Evolutionary conservation across 2,329 filamentous ascomycete genomes (phyloP), one percentile per base, ranked within the genome.

Genomic region (Peltaster fructicola): DNA sequence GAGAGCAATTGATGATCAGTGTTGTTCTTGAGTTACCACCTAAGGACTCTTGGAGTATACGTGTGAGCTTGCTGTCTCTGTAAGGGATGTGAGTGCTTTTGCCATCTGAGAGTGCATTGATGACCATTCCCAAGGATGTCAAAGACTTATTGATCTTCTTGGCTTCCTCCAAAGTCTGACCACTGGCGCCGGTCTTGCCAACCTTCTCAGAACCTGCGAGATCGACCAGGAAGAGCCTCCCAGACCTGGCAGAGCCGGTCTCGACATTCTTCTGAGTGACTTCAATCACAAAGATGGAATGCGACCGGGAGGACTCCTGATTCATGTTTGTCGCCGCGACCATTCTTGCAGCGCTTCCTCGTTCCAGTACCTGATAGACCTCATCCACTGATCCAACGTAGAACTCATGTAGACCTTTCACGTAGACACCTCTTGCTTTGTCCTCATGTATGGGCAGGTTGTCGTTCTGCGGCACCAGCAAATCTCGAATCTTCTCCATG

Each of bases 61-160:
- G 73, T 7, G 88, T 98, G 45, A 98, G 72, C 54, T 95, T 95
- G 22, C 85, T 95, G 56, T 98, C 88, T 64, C 88, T 75, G 53
- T 95, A 98, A 1, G 88, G 88, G 36, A 98, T 68, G 46, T 95
- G 84, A 22, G 77, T 82, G 20, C 84, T 92, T 77, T 91, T 93
- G 48, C 84, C 85, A 50, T 95, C 88, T 3, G 88, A 93, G 42
- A 98, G 59, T 26, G 84, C 72, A 55, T 95, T 95, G 64, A 98
- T 98, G 57, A 95, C 88, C 84, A 93, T 95, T 44, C 88, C 88
- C 32, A 98, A 65, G 27, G 88, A 84, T 57, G 84, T 93, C 60
- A 98, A 67, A 64, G 82, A 93, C 66, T 95, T 95, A 67, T 98
- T 98, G 66, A 98, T 98, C 65, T 98, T 98, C 65, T 95, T 95